A percentile compares a stretch with the other conserved stretches of the same genome.
Conservation (phyloP, 495 filamentous ascomycete genomes). For the Penicillium mononematosum region DNA sequence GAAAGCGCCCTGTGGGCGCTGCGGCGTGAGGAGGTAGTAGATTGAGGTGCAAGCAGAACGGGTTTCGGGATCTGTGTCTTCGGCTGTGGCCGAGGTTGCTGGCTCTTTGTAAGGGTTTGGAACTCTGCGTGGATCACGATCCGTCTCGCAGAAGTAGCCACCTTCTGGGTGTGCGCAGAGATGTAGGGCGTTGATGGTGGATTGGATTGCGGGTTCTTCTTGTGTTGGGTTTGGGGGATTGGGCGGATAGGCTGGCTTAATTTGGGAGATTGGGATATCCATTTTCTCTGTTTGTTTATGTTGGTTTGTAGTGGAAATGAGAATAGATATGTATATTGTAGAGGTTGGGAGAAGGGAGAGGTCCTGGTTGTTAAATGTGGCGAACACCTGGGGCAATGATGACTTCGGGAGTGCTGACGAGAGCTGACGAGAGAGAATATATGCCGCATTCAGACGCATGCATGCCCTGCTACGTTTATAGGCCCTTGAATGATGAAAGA, state of each 20-base stretch:
- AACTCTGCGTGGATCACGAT: conserved; percentile 51
- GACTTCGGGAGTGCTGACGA: too few relatives aligned
- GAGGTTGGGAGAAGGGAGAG: neutral
- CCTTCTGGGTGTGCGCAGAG: conserved; percentile 59
- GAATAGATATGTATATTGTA: neutral
- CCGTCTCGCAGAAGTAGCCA: conserved; percentile 63
- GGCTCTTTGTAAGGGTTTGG: conserved; percentile 46
- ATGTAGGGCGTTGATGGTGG: conserved; percentile 44
- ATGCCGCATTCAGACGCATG: too few relatives aligned
- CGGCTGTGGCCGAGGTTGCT: neutral
- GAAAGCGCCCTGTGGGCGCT: conserved; percentile 54
- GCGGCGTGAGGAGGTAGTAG: conserved; percentile 61
- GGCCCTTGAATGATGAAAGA: too few relatives aligned
- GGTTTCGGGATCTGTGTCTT: neutral
- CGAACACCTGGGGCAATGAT: neutral
- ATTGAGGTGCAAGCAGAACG: conserved; percentile 37
- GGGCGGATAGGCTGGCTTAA: conserved; percentile 15
- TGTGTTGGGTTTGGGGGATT: neutral
- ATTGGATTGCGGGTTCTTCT: conserved; percentile 36
- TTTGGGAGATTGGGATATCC: conserved; percentile 16
- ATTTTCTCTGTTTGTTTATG: neutral
- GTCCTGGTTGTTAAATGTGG: neutral
- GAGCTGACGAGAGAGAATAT: too few relatives aligned
- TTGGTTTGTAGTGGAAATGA: neutral
- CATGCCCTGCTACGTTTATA: too few relatives aligned